Evolutionary conservation across 176 grass and related monocot species (phyloP).

Genomic region (Leersia perrieri): DNA sequence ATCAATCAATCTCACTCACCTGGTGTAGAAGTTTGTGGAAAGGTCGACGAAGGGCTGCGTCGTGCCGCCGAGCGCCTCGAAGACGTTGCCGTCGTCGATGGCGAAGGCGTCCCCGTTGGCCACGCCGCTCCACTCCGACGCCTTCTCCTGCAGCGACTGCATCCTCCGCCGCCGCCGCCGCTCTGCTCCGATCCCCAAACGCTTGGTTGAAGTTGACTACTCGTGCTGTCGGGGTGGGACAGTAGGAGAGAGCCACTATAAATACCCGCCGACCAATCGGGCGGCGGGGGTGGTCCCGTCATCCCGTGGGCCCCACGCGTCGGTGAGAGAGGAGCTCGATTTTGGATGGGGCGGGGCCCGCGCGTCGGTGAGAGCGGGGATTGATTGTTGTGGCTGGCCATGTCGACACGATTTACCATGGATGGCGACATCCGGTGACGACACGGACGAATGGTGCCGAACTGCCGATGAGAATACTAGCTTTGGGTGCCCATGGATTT

Average conservation of each 20-base stretch:
- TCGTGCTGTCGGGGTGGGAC: background rate
- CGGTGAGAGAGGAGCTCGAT: background rate
- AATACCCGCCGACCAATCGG: too few species aligned
- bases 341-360: too few species aligned
- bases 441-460: background rate
- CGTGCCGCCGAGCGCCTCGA: constrained; percentile 73
- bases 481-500: background rate
- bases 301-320: background rate
- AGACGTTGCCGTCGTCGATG: constrained; percentile 83
- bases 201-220: too few species aligned
- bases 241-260: too few species aligned
- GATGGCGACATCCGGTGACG: background rate
- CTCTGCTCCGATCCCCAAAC: background rate
- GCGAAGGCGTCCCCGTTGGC: constrained; percentile 73
- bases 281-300: too few species aligned
- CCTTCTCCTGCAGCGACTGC: constrained; percentile 93
- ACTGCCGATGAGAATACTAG: too few species aligned
- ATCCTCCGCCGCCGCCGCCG: constrained; percentile 12
- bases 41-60: constrained; percentile 85
- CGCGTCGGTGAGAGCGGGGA: background rate
- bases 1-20: too few species aligned
- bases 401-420: constrained; percentile 16
- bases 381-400: background rate
- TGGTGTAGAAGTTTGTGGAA: constrained; percentile 97
- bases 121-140: constrained; percentile 91